Percentiles rank a stretch among this genome's conserved stretches.
Conservation (phyloP, 1,284 basidiomycete genomes). For the Thecaphora thlaspeos region DNA sequence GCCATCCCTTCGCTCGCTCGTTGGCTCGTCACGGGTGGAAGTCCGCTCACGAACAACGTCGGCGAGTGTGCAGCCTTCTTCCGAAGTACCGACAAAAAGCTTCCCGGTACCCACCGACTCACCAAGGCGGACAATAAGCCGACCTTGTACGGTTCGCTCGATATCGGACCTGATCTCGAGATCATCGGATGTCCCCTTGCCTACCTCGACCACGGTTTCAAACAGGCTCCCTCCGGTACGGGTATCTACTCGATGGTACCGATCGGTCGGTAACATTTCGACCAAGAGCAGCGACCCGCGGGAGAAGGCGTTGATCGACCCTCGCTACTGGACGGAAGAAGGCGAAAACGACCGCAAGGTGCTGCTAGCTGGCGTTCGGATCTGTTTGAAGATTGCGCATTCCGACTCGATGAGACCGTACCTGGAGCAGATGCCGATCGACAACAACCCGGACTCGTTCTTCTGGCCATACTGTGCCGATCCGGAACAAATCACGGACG, state of each 20-base stretch:
- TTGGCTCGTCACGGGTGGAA: constrained; percentile 36
- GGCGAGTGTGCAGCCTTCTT: constrained; percentile 57
- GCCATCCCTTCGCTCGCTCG: constrained; percentile 17
- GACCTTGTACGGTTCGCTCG: constrained; percentile 44
- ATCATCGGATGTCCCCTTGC: constrained; percentile 33
- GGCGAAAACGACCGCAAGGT: constrained; percentile 44
- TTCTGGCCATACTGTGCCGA: constrained; percentile 39
- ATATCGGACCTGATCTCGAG: constrained; percentile 56
- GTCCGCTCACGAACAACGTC: constrained; percentile 30
- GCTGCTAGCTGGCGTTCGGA: constrained; percentile 30
- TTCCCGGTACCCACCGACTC: constrained; percentile 38
- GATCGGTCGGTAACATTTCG: constrained; percentile 31
- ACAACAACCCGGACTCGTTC: constrained; percentile 20
- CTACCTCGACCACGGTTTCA: constrained; percentile 31
- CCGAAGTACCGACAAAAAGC: constrained; percentile 48
- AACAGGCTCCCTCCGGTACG: constrained; percentile 21
- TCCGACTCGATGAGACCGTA: constrained; percentile 25
- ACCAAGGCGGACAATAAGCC: constrained; percentile 33
- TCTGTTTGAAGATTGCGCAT: constrained; percentile 22
- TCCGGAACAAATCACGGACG: constrained; percentile 40
- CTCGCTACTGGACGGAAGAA: constrained; percentile 33
- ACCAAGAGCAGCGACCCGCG: constrained; percentile 25
- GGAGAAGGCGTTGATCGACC: constrained; percentile 37
- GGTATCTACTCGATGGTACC: constrained; percentile 30
- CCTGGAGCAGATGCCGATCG: constrained; percentile 28